Base-by-base conservation (phyloP, 192 early-diverging fungal species). In the Coemansia sp. region DNA sequence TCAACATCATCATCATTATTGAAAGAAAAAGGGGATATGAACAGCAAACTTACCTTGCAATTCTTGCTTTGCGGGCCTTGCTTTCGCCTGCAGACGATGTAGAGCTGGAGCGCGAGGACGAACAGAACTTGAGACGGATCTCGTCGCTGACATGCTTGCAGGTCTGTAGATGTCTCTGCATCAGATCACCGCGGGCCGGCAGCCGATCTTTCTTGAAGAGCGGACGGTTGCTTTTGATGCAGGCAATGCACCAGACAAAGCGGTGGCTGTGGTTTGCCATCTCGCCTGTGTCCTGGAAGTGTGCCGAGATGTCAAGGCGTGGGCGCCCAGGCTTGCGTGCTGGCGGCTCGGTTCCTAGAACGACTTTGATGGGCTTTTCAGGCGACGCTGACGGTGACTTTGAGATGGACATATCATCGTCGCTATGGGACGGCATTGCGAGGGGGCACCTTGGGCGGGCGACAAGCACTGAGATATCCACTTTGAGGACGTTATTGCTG, bases 241-340 rank as follows among this genome's bases (percentile, higher is more conserved):
- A 83, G 37, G 68, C 81, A 23, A 79, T 79, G 47, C 81, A 83
- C 77, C 77, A 79, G 26, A 83, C 81, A 48, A 83, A 69, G 23
- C 81, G 81, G 49, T 83, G 81, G 69, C 81, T 83, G 59, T 83
- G 72, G 77, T 83, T 83, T 21, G 81, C 81, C 81, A 83, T 83
- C 54, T 83, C 81, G 56, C 81, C 81, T 2, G 81, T 83, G 75
- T 83, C 81, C 43, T 83, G 81, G 52, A 79, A 83, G 56, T 79
- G 69, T n/a, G 76, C 72, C 41, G 81, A 83, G 13, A 83, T 83
- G 69, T 74, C 75, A 38, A 79, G 69, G 23, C 81, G 76, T 18
- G 81, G 81, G n/a, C 81, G 76, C 11, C 81, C 81, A 2, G 81
- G 81, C 71, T 74, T 76, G 71, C 80, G 80, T 11, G 56, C 71